Evolutionary conservation across 2,329 filamentous ascomycete genomes (phyloP).

Genomic region (Ophiostoma fasciatum): DNA sequence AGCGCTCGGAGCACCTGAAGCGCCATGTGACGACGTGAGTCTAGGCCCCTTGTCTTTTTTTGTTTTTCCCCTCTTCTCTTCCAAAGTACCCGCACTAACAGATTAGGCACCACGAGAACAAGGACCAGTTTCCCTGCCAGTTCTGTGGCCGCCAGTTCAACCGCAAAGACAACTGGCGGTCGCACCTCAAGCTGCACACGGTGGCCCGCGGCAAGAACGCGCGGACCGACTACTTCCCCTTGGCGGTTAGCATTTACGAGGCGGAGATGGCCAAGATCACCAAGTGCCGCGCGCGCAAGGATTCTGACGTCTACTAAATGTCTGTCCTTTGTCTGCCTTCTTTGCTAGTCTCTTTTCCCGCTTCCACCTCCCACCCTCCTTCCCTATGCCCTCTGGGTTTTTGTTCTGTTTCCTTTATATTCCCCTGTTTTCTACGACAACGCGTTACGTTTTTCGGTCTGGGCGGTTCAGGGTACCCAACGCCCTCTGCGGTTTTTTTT

Average conservation of each 20-base stretch:
- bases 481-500: not conserved
- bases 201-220: constrained; percentile 16
- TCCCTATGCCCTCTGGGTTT: no score
- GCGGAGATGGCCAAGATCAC: constrained; percentile 12
- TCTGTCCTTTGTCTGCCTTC: no score
- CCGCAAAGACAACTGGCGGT: constrained; percentile 24
- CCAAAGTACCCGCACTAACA: not conserved
- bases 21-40: constrained; percentile 38
- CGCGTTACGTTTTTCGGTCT: no score
- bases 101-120: constrained; percentile 15
- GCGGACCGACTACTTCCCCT: constrained; percentile 18
- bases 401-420: no score
- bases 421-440: no score
- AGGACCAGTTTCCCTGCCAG: constrained; percentile 21
- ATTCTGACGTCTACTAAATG: not conserved
- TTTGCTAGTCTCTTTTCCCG: no score
- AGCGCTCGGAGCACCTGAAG: constrained; percentile 40
- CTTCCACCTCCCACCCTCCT: no score
- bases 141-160: constrained; percentile 25
- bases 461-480: no score
- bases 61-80: not conserved
- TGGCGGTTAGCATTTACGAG: constrained; percentile 15
- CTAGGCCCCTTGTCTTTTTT: no score
- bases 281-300: constrained; percentile 10
- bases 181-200: constrained; percentile 24